Evolutionary conservation across 106 monocot species (phyloP).

Genomic region (Triglochin maritima): DNA sequence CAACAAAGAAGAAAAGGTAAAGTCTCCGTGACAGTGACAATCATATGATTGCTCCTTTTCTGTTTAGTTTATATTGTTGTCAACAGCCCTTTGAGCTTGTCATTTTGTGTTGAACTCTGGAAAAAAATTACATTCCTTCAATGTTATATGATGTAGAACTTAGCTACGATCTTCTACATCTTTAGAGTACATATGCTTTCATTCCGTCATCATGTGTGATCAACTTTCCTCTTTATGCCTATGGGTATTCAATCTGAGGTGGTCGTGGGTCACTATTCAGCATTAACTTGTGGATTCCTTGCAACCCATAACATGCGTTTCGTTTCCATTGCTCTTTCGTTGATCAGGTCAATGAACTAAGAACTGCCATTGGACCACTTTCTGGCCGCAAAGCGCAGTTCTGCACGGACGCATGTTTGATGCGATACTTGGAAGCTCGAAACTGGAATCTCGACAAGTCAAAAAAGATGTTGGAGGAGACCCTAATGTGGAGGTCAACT

Average conservation of each 20-base stretch:
- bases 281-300: background rate
- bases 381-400: conserved; percentile 33
- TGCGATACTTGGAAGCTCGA: conserved; percentile 66
- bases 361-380: conserved; percentile 39
- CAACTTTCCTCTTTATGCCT: too few species aligned
- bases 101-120: too few species aligned
- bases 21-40: background rate
- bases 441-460: conserved; percentile 75
- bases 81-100: too few species aligned
- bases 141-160: too few species aligned
- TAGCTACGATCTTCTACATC: too few species aligned
- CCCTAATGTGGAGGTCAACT: conserved; percentile 58
- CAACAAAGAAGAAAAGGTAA: conserved; percentile 1
- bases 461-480: conserved; percentile 79
- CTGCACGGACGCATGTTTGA: conserved; percentile 58
- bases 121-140: too few species aligned
- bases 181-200: too few species aligned
- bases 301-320: background rate
- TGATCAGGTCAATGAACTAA: conserved; percentile 49
- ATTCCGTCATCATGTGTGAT: too few species aligned
- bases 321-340: background rate
- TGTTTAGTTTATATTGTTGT: background rate
- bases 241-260: too few species aligned
- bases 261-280: background rate
- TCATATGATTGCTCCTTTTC: background rate